Percentiles rank a stretch among this genome's conserved stretches.
phyloP scores from a whole-genome alignment of 768 basidiomycete species.

The Suillus luteus region DNA sequence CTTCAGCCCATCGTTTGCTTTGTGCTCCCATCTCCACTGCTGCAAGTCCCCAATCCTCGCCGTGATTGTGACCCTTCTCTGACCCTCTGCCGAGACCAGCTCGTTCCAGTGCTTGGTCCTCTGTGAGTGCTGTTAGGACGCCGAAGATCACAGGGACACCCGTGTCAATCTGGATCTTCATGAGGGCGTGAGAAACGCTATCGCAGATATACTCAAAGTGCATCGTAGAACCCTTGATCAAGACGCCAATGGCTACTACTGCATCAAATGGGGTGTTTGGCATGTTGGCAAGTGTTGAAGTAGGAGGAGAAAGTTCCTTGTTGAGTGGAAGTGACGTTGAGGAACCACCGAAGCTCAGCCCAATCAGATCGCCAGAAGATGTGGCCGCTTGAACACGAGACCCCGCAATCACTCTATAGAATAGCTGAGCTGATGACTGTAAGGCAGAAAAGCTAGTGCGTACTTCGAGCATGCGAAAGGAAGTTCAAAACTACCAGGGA shows the following conservation, averaged over 20 bases:
- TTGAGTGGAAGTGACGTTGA: constrained; percentile 30
- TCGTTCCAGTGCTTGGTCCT: constrained; percentile 92
- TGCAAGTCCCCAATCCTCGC: constrained; percentile 96
- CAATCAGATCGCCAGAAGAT: constrained; percentile 75
- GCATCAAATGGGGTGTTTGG: constrained; percentile 82
- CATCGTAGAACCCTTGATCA: constrained; percentile 98
- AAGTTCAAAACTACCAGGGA: constrained; percentile 95
- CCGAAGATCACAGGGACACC: constrained; percentile 96
- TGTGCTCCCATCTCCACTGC: constrained; percentile 91
- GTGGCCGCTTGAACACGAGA: constrained; percentile 80
- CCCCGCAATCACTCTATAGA: constrained; percentile 79
- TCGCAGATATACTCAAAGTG: constrained; percentile 99
- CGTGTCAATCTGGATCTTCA: constrained; percentile 92
- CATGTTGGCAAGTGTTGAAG: constrained; percentile 42
- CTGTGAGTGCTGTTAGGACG: constrained; percentile 87
- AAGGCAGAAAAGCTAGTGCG: constrained; percentile 14
- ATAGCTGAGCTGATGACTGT: constrained; percentile 12
- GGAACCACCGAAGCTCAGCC: constrained; percentile 47
- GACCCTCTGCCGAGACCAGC: constrained; percentile 80
- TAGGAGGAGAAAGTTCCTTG: constrained; percentile 57
- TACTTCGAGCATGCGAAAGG: constrained; percentile 86
- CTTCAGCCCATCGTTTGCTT: constrained; percentile 65
- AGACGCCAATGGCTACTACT: constrained; percentile 94
- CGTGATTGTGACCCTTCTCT: constrained; percentile 91
- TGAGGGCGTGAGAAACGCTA: constrained; percentile 88